Conservation (phyloP, 805 yeast genomes). For the Lipomyces orientalis region DNA sequence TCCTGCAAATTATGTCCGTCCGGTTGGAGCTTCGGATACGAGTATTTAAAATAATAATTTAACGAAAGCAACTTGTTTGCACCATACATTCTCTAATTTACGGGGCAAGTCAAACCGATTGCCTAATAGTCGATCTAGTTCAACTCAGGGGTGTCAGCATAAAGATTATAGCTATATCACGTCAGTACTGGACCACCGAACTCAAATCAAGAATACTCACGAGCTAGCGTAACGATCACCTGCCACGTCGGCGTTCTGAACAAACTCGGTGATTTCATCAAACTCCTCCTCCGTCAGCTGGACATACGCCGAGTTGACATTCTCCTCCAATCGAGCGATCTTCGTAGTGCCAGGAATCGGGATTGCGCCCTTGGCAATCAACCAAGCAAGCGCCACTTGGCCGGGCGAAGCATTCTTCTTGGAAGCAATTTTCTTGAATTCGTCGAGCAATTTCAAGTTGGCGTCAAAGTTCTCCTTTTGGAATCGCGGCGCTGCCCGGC, state of each 20-base stretch:
- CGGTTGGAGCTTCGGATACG: too few relatives aligned
- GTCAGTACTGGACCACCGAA: background rate
- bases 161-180: conserved; percentile 1
- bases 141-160: conserved; percentile 18
- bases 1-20: too few relatives aligned
- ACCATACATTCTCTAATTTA: too few relatives aligned
- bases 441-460: conserved; percentile 57
- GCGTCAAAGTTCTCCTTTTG: conserved; percentile 58
- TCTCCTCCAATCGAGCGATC: conserved; percentile 63
- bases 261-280: conserved; percentile 14
- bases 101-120: too few relatives aligned
- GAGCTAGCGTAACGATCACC: conserved; percentile 19
- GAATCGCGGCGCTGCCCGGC: conserved; percentile 63
- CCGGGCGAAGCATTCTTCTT: conserved; percentile 56
- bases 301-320: conserved; percentile 46
- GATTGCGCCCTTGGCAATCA: conserved; percentile 56
- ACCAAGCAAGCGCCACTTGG: conserved; percentile 74
- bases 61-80: too few relatives aligned
- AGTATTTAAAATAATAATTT: too few relatives aligned
- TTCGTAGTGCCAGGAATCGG: conserved; percentile 84
- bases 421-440: conserved; percentile 57
- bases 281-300: conserved; percentile 17
- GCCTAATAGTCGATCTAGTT: background rate
- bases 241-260: conserved; percentile 13
- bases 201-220: background rate